A percentile compares a stretch with the other conserved stretches of the same genome.
Evolutionary conservation across 129 eudicot species (phyloP).

Genomic region (Silybum marianum): DNA sequence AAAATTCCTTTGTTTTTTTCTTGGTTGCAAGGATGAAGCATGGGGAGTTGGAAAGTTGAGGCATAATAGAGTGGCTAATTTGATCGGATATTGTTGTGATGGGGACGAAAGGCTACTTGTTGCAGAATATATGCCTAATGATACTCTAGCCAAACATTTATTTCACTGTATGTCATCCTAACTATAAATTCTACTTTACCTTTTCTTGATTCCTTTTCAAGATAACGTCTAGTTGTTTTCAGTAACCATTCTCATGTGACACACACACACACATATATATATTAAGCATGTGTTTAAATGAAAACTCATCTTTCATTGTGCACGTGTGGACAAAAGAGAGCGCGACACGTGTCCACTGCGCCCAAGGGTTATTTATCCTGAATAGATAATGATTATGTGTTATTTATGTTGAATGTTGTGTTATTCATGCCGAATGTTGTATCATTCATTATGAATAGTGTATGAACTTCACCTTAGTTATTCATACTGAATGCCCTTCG

Average conservation of each 20-base stretch:
- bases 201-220: constrained; percentile 9
- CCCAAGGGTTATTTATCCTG: no score
- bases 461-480: no score
- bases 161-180: constrained; percentile 66
- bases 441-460: no score
- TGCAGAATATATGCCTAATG: constrained; percentile 91
- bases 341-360: no score
- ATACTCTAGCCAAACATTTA: constrained; percentile 79
- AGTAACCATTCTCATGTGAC: neutral
- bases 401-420: no score
- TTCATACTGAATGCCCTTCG: no score
- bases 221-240: neutral
- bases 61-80: constrained; percentile 73
- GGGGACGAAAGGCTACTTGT: constrained; percentile 94
- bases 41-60: constrained; percentile 92
- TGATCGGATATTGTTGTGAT: constrained; percentile 86
- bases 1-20: neutral
- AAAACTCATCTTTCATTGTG: no score
- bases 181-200: neutral
- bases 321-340: no score
- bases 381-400: no score
- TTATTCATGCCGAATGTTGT: no score
- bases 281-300: no score
- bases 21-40: constrained; percentile 70
- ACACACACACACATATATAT: neutral